Conservation (phyloP, 306 rosid species). For the Betula pendula region DNA sequence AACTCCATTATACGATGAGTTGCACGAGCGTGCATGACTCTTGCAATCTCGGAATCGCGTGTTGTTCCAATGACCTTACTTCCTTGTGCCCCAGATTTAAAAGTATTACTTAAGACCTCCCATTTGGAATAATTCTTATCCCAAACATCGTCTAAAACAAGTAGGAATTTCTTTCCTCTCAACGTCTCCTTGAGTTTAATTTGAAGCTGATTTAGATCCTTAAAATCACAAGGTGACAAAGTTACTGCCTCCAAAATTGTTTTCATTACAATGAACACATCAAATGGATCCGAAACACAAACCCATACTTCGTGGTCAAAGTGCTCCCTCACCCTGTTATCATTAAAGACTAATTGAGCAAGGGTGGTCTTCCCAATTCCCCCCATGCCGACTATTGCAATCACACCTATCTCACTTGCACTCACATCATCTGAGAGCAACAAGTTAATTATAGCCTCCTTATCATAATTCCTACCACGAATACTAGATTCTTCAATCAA, state of each 20-base stretch:
- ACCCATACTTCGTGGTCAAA: too few relatives aligned
- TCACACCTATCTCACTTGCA: too few relatives aligned
- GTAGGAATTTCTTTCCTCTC: neutral
- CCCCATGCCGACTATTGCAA: too few relatives aligned
- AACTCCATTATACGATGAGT: neutral
- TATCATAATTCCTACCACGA: too few relatives aligned
- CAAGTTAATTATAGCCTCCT: too few relatives aligned
- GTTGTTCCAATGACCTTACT: slow-evolving; percentile 17
- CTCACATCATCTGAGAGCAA: too few relatives aligned
- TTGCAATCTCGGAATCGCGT: neutral
- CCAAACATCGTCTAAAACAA: slow-evolving; percentile 25
- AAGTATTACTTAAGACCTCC: slow-evolving; percentile 8
- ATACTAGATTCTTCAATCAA: too few relatives aligned
- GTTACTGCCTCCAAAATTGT: neutral
- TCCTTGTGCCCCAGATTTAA: slow-evolving; percentile 14
- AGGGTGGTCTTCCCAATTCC: too few relatives aligned
- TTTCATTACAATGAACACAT: neutral
- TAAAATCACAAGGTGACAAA: neutral
- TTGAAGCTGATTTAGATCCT: neutral
- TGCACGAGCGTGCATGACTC: neutral
- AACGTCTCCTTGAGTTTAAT: neutral
- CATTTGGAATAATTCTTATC: neutral
- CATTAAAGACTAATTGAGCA: too few relatives aligned
- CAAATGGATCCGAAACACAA: too few relatives aligned
- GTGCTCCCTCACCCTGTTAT: too few relatives aligned